phyloP scores from a whole-genome alignment of 805 yeast species.

The Candida morakotiae region DNA sequence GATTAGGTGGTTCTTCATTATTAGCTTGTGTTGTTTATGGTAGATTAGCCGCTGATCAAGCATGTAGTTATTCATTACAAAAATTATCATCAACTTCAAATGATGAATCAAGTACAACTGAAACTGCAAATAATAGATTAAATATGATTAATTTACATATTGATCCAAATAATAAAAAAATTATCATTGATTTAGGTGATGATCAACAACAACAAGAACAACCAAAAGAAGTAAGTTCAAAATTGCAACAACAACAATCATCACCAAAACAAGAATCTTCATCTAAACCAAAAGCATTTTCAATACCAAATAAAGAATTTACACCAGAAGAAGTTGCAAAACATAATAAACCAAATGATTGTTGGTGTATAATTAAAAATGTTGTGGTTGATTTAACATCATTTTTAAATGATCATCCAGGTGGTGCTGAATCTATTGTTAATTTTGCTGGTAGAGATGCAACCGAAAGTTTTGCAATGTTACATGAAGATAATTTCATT shows the following conservation, averaged over 20 bases:
- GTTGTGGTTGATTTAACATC: slow-evolving; percentile 47
- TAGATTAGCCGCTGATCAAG: slow-evolving; percentile 40
- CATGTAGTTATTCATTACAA: slow-evolving; percentile 27
- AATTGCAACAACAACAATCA: slow-evolving; percentile 2
- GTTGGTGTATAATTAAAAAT: slow-evolving; percentile 53
- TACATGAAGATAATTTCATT: slow-evolving; percentile 55
- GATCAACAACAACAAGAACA: slow-evolving; percentile 3
- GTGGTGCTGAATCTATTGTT: slow-evolving; percentile 54
- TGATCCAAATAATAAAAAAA: slow-evolving; percentile 31
- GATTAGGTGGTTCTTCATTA: slow-evolving; percentile 41
- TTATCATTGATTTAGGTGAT: slow-evolving; percentile 32
- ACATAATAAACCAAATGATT: slow-evolving; percentile 43
- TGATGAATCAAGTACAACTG: background rate
- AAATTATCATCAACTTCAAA: slow-evolving; percentile 19
- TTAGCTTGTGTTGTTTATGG: slow-evolving; percentile 45
- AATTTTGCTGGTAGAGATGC: slow-evolving; percentile 47
- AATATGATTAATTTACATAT: slow-evolving; percentile 41
- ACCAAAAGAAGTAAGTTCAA: background rate
- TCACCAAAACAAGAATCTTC: slow-evolving; percentile 2
- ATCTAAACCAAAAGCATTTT: slow-evolving; percentile 20
- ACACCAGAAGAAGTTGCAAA: slow-evolving; percentile 43
- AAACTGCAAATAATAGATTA: slow-evolving; percentile 31
- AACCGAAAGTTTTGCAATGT: slow-evolving; percentile 46
- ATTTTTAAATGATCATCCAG: slow-evolving; percentile 50
- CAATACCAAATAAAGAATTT: slow-evolving; percentile 46